Conservation (phyloP, 345 rosid genomes). For the Noccaea bulbosa region DNA sequence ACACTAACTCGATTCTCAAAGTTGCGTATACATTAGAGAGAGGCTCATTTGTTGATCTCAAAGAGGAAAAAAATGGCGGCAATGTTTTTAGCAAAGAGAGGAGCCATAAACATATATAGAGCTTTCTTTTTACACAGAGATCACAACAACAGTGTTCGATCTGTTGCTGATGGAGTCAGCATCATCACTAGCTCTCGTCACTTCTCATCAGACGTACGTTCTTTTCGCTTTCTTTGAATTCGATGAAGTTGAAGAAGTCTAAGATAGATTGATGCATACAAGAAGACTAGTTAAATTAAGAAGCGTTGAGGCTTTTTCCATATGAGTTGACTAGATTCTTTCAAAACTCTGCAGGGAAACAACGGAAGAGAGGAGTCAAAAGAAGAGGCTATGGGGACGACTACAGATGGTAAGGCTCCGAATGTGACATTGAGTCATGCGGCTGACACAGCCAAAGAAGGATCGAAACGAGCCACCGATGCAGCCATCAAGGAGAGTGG, state of each 20-base stretch:
- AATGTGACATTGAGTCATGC: conserved; percentile 41
- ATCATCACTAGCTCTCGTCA: conserved; percentile 30
- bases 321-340: not conserved
- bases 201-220: conserved; percentile 32
- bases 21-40: not conserved
- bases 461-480: conserved; percentile 32
- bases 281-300: not conserved
- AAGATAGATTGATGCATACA: conserved; percentile 2
- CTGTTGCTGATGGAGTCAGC: conserved; percentile 6
- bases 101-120: conserved; percentile 16
- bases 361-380: conserved; percentile 18
- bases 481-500: conserved; percentile 37
- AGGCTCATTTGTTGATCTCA: not conserved
- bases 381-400: conserved; percentile 40
- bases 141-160: conserved; percentile 17
- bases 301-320: not conserved
- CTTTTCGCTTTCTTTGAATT: not conserved
- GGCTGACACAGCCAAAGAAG: conserved; percentile 24
- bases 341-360: conserved; percentile 23
- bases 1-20: conserved; percentile 28
- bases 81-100: conserved; percentile 31
- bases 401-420: conserved; percentile 42
- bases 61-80: conserved; percentile 31
- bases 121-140: conserved; percentile 18
- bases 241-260: not conserved